A percentile compares a stretch with the other conserved stretches of the same genome.
phyloP scores from a whole-genome alignment of 2,329 filamentous ascomycete species.

The Xylariales sp. region DNA sequence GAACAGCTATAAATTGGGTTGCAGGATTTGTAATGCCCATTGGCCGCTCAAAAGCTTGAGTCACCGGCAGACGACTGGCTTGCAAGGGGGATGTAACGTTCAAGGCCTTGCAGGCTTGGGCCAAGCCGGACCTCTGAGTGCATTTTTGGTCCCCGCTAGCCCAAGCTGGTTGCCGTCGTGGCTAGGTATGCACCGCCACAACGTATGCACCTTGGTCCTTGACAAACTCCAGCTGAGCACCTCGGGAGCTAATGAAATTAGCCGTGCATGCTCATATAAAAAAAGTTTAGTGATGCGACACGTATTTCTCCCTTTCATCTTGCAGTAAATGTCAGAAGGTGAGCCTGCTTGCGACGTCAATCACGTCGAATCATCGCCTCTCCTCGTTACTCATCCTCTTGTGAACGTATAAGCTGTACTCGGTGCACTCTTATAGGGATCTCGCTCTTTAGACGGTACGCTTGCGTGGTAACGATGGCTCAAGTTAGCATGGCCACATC shows the following conservation, averaged over 20 bases:
- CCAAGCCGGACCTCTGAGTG: too few relatives aligned
- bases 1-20: too few relatives aligned
- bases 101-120: too few relatives aligned
- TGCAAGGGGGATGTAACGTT: not conserved
- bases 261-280: not conserved
- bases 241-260: too few relatives aligned
- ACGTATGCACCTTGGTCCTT: too few relatives aligned
- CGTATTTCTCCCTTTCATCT: constrained; percentile 12
- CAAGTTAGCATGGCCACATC: constrained; percentile 17
- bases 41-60: too few relatives aligned
- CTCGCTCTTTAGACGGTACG: not conserved
- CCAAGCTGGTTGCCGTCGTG: too few relatives aligned
- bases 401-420: constrained; percentile 3
- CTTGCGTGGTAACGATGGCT: constrained; percentile 18
- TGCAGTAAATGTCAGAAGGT: constrained; percentile 6
- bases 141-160: too few relatives aligned
- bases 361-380: not conserved
- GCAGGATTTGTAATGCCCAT: too few relatives aligned
- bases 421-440: not conserved
- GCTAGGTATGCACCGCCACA: too few relatives aligned
- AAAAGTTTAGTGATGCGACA: constrained; percentile 15
- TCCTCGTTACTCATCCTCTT: not conserved
- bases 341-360: not conserved
- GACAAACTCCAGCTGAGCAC: too few relatives aligned
- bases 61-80: not conserved